phyloP scores from a whole-genome alignment of 2,329 filamentous ascomycete species.

The Apiospora pterosperma region DNA sequence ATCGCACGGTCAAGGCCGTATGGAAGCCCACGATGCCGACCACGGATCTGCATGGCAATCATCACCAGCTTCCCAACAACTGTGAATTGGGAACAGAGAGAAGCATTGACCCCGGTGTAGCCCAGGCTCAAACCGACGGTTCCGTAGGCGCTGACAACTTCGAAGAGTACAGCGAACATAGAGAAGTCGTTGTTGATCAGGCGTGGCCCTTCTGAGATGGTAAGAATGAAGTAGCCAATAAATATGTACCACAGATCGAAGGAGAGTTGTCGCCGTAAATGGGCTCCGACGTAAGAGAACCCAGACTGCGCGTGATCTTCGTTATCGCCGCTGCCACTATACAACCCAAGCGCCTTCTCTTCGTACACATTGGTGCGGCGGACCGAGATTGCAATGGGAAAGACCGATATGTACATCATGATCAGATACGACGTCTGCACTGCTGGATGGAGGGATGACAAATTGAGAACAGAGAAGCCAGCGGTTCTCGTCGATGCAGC shows the following conservation, averaged over 20 bases:
- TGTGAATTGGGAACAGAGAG: conserved; percentile 79
- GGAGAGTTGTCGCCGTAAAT: conserved; percentile 88
- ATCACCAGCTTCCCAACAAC: conserved; percentile 68
- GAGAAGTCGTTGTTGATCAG: conserved; percentile 63
- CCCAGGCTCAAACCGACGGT: conserved; percentile 91
- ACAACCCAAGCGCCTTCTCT: conserved; percentile 79
- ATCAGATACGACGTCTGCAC: conserved; percentile 93
- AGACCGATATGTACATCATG: conserved; percentile 99
- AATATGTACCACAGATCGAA: conserved; percentile 99
- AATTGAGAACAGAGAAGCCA: conserved; percentile 78
- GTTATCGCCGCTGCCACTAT: conserved; percentile 47
- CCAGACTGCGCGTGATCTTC: conserved; percentile 52
- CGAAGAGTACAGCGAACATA: conserved; percentile 72
- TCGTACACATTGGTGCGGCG: conserved; percentile 96
- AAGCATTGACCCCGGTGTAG: conserved; percentile 71
- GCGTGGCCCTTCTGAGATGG: conserved; percentile 77
- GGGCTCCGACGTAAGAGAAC: conserved; percentile 82
- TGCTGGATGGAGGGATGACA: conserved; percentile 77
- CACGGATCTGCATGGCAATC: conserved; percentile 67
- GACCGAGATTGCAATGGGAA: conserved; percentile 93
- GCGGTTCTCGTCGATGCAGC: conserved; percentile 87
- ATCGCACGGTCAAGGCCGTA: conserved; percentile 64
- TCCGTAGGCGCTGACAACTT: conserved; percentile 87
- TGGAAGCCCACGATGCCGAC: conserved; percentile 64
- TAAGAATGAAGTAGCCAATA: conserved; percentile 86